Conservation (phyloP, 2,329 filamentous ascomycete species). For the Madurella mycetomatis region DNA sequence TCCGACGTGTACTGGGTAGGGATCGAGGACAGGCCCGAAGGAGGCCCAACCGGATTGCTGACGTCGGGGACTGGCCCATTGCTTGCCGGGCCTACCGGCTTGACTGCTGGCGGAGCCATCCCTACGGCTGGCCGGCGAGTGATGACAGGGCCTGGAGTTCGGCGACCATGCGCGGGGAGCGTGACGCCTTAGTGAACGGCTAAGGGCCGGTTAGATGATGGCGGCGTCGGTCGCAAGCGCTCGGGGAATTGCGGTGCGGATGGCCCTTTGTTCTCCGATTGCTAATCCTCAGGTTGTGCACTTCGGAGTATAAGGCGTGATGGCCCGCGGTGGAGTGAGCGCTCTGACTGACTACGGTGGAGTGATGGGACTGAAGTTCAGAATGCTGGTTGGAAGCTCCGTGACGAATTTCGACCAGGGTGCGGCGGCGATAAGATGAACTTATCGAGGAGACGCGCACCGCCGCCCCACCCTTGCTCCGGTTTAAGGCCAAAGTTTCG, state of each 20-base stretch:
- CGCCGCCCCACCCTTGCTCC: too few species aligned
- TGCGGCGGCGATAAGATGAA: not conserved
- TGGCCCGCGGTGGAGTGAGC: too few species aligned
- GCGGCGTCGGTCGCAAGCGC: too few species aligned
- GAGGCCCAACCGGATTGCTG: constrained; percentile 19
- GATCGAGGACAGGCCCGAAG: constrained; percentile 44
- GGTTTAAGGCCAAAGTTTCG: not conserved
- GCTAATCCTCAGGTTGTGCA: too few species aligned
- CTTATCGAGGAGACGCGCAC: not conserved
- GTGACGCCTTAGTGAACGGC: not conserved
- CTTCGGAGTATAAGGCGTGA: too few species aligned
- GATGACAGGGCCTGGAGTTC: not conserved
- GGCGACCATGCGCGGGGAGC: not conserved
- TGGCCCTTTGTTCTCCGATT: not conserved
- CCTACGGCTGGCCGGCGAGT: not conserved
- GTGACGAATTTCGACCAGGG: not conserved
- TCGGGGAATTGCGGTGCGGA: too few species aligned
- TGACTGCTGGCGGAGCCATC: constrained; percentile 21
- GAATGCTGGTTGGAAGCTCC: not conserved
- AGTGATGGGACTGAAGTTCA: too few species aligned
- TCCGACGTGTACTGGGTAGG: constrained; percentile 74
- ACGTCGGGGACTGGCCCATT: constrained; percentile 12
- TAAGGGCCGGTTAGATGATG: not conserved
- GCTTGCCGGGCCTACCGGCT: constrained; percentile 7
- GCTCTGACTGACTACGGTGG: too few species aligned